These are phyloP conservation scores for Aspergillus nomiae DNA, from an alignment of 2,329 filamentous ascomycete genomes.

Conservation along the genomic window DNA sequence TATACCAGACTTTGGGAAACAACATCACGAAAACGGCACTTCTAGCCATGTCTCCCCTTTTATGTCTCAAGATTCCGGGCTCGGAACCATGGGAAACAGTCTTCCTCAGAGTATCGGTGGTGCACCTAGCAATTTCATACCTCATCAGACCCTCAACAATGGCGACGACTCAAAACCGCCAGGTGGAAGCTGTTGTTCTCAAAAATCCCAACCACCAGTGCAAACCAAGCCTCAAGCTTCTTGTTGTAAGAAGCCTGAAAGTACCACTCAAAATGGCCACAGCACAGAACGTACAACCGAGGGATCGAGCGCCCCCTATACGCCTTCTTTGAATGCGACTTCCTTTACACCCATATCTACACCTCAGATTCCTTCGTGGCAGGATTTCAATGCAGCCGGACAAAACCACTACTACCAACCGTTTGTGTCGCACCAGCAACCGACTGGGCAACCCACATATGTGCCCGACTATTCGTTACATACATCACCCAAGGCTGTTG, in stretches of 20 bases:
- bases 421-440: constrained; percentile 17
- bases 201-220: constrained; percentile 17
- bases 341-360: constrained; percentile 19
- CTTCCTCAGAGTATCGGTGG: neutral
- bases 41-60: constrained; percentile 15
- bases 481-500: constrained; percentile 12
- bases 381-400: constrained; percentile 19
- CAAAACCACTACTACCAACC: constrained; percentile 19
- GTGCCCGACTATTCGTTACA: constrained; percentile 20
- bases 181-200: constrained; percentile 29
- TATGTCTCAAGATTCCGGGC: constrained; percentile 8
- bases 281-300: neutral
- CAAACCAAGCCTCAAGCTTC: constrained; percentile 22
- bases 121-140: neutral
- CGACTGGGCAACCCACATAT: constrained; percentile 16
- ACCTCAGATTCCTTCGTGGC: constrained; percentile 25
- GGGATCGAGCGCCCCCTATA: constrained; percentile 6
- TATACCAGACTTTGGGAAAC: constrained; percentile 26
- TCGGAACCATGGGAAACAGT: constrained; percentile 7
- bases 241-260: constrained; percentile 30
- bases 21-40: constrained; percentile 23
- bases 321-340: constrained; percentile 14
- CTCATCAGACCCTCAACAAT: neutral
- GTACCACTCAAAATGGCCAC: constrained; percentile 1
- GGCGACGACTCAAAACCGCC: constrained; percentile 1